Conservation (phyloP, 176 grass and related monocot genomes). For the Zea mays region Zm-B73-REFERENCE-NAM-5.0 NC_050096.1:247188001-247188500, state of each 20-base stretch:
- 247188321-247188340: slow-evolving; percentile 67
- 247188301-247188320: slow-evolving; percentile 81
- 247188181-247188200: not conserved
- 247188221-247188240: not conserved
- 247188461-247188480: slow-evolving; percentile 94
- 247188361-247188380: slow-evolving; percentile 19
- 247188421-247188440: slow-evolving; percentile 81
- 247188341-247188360: slow-evolving; percentile 62
- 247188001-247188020: slow-evolving; percentile 65
- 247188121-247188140: not conserved
- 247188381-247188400: slow-evolving; percentile 2
- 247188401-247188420: slow-evolving; percentile 56
- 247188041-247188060: slow-evolving; percentile 81
- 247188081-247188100: slow-evolving; percentile 7
- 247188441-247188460: slow-evolving; percentile 78
- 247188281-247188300: slow-evolving; percentile 86
- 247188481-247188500: slow-evolving; percentile 75
- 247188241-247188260: not conserved
- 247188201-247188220: slow-evolving; percentile 2
- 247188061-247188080: slow-evolving; percentile 37
- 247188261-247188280: not conserved
- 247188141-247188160: not conserved
- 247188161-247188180: not conserved
- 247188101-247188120: not conserved
- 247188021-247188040: slow-evolving; percentile 87